phyloP scores from a whole-genome alignment of 2,329 filamentous ascomycete species.

The Pseudonectria buxi region DNA sequence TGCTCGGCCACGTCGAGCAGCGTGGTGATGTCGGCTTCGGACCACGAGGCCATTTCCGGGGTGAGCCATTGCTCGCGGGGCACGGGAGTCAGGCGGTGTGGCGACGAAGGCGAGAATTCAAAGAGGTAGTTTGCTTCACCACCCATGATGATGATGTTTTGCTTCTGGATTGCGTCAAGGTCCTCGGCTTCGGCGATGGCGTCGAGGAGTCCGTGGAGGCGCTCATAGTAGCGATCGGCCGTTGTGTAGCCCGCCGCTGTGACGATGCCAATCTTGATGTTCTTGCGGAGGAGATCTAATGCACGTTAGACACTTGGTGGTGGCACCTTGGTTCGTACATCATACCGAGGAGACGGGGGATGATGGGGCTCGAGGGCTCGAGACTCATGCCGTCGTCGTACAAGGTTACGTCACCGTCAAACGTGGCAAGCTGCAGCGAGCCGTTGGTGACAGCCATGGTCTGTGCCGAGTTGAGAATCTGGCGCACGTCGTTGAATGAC shows the following conservation, averaged over 20 bases:
- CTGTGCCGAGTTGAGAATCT: slow-evolving; percentile 92
- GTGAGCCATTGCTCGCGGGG: slow-evolving; percentile 64
- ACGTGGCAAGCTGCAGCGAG: slow-evolving; percentile 78
- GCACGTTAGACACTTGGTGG: slow-evolving; percentile 1
- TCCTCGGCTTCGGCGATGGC: slow-evolving; percentile 56
- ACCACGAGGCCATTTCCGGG: slow-evolving; percentile 71
- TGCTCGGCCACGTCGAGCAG: slow-evolving; percentile 87
- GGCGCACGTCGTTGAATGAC: slow-evolving; percentile 91
- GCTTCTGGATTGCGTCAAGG: slow-evolving; percentile 60
- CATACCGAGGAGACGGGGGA: slow-evolving; percentile 52
- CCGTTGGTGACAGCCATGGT: slow-evolving; percentile 81
- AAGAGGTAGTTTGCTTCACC: slow-evolving; percentile 97
- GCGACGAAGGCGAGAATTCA: slow-evolving; percentile 59
- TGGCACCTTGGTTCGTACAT: too few species aligned
- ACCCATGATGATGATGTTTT: slow-evolving; percentile 84
- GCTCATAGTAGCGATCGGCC: slow-evolving; percentile 75
- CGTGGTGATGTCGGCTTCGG: slow-evolving; percentile 65
- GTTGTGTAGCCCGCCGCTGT: slow-evolving; percentile 94
- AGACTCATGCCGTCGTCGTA: slow-evolving; percentile 86
- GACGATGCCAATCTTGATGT: slow-evolving; percentile 87
- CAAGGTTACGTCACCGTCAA: slow-evolving; percentile 94
- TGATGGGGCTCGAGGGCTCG: slow-evolving; percentile 68
- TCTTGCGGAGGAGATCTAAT: slow-evolving; percentile 62
- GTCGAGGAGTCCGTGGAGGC: slow-evolving; percentile 80
- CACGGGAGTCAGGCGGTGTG: slow-evolving; percentile 62